phyloP scores from a whole-genome alignment of 2,329 filamentous ascomycete species.

The Aureobasidium sp. region DNA sequence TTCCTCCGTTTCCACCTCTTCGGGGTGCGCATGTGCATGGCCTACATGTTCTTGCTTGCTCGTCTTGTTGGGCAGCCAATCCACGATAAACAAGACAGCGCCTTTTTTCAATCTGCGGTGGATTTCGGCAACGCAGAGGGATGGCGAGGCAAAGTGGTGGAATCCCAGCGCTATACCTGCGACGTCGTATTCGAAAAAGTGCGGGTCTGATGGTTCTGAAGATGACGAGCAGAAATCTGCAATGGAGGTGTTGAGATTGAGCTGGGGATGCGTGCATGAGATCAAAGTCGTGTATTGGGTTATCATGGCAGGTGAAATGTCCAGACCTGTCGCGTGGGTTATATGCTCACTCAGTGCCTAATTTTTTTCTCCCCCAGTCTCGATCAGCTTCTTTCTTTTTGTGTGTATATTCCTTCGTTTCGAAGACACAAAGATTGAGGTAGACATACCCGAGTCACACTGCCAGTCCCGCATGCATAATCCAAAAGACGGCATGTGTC shows the following conservation, averaged over 20 bases:
- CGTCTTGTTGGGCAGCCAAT: slow-evolving; percentile 25
- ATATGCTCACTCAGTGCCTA: slow-evolving; percentile 27
- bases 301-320: slow-evolving; percentile 30
- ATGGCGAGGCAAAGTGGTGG: slow-evolving; percentile 37
- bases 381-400: slow-evolving; percentile 1
- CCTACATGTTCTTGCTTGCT: neutral
- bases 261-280: neutral
- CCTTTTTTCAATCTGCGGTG: slow-evolving; percentile 24
- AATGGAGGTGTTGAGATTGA: slow-evolving; percentile 23
- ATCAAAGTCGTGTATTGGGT: slow-evolving; percentile 26
- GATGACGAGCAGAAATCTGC: slow-evolving; percentile 34
- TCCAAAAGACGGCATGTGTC: slow-evolving; percentile 25
- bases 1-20: slow-evolving; percentile 8
- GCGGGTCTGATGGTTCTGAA: slow-evolving; percentile 15
- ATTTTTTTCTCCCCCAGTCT: neutral
- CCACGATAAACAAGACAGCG: slow-evolving; percentile 27
- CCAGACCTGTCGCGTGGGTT: slow-evolving; percentile 27
- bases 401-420: neutral
- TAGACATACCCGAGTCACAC: slow-evolving; percentile 22
- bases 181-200: slow-evolving; percentile 38
- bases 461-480: slow-evolving; percentile 31
- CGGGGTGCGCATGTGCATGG: neutral
- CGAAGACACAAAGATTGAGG: neutral
- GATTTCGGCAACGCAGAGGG: slow-evolving; percentile 24
- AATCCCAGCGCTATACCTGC: slow-evolving; percentile 39